Conservation (phyloP, 495 filamentous ascomycete genomes). For the Arthonia radiata region DNA sequence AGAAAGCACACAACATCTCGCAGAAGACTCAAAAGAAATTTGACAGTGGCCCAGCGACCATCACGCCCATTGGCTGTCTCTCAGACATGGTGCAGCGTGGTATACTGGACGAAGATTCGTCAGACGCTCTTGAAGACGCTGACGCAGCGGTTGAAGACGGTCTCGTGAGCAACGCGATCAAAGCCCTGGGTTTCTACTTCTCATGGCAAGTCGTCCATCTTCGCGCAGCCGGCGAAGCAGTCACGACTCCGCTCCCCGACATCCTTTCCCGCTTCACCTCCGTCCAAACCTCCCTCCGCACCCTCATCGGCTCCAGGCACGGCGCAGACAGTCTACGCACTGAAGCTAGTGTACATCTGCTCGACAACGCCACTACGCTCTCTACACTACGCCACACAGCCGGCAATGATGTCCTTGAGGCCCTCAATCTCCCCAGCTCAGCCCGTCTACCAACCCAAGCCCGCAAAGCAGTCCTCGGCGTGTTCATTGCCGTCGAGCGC, state of each 20-base stretch:
- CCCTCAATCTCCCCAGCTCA: constrained; percentile 30
- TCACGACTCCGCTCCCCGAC: constrained; percentile 17
- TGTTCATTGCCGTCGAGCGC: constrained; percentile 52
- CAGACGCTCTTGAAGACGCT: constrained; percentile 39
- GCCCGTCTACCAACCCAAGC: constrained; percentile 32
- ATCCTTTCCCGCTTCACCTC: too few relatives aligned
- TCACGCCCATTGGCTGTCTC: constrained; percentile 34
- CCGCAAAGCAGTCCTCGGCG: constrained; percentile 37
- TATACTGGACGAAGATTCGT: constrained; percentile 26
- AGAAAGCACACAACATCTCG: constrained; percentile 22
- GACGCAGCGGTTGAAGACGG: constrained; percentile 48
- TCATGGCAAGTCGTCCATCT: constrained; percentile 92
- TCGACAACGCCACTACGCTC: constrained; percentile 64
- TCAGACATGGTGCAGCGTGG: constrained; percentile 43
- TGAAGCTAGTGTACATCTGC: constrained; percentile 42
- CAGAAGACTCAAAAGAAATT: constrained; percentile 19
- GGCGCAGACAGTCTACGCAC: constrained; percentile 53
- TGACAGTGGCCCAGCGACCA: constrained; percentile 15
- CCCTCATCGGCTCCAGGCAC: constrained; percentile 36
- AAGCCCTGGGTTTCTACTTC: constrained; percentile 62
- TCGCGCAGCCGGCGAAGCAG: constrained; percentile 19
- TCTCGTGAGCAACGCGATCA: constrained; percentile 44
- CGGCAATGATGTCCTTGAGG: constrained; percentile 12
- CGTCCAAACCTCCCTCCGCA: too few relatives aligned
- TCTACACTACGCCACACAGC: constrained; percentile 32